phyloP scores from a whole-genome alignment of 2,329 filamentous ascomycete species.

The Xylariaceae sp. region DNA sequence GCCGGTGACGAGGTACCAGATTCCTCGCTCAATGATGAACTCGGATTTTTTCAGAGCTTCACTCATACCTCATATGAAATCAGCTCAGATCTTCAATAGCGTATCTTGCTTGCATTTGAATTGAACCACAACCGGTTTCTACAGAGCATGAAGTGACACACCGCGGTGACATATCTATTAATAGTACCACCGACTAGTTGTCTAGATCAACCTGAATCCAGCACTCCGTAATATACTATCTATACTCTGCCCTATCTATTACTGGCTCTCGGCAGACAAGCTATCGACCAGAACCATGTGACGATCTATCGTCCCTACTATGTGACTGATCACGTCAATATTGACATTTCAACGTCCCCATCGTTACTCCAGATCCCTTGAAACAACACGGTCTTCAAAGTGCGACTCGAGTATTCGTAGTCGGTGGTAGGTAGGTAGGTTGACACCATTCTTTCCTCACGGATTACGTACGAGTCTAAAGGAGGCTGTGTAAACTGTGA shows the following conservation, averaged over 20 bases:
- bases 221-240: too few relatives aligned
- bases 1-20: too few relatives aligned
- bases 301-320: too few relatives aligned
- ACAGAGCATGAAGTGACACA: neutral
- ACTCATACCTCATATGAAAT: too few relatives aligned
- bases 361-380: neutral
- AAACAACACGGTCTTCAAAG: neutral
- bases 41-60: too few relatives aligned
- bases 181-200: neutral
- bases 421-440: neutral
- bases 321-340: neutral
- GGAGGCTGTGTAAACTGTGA: neutral
- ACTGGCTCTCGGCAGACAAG: too few relatives aligned
- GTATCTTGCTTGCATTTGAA: neutral
- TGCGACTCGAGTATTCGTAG: neutral
- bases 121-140: neutral
- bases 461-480: neutral
- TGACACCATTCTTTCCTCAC: neutral
- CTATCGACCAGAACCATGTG: too few relatives aligned
- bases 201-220: neutral
- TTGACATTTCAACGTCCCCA: neutral
- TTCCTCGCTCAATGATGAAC: too few relatives aligned
- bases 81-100: too few relatives aligned
- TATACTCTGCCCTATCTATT: too few relatives aligned
- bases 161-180: neutral